A percentile compares a stretch with the other conserved stretches of the same genome.
These are phyloP conservation scores for Kurtzmaniella cleridarum DNA, from an alignment of 805 yeast genomes.

Conservation along the genomic window DNA sequence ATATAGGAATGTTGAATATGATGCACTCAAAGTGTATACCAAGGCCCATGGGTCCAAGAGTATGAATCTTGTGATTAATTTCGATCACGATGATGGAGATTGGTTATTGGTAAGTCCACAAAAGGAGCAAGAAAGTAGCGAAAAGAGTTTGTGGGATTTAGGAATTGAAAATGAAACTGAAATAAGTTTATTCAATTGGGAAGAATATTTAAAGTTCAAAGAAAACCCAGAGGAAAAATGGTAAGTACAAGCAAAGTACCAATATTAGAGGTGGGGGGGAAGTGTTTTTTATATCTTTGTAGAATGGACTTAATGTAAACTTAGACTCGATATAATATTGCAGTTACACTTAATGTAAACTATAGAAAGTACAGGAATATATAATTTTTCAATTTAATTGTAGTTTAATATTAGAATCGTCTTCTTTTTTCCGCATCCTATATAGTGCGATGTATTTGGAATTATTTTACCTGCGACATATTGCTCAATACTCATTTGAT, in stretches of 20 bases:
- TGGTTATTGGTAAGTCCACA: conserved; percentile 45
- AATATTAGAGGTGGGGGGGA: too few relatives aligned
- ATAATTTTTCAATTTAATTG: too few relatives aligned
- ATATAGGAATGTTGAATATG: conserved; percentile 67
- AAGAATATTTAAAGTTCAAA: conserved; percentile 63
- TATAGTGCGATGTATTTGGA: too few relatives aligned
- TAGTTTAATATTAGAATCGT: too few relatives aligned
- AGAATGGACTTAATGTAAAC: background rate
- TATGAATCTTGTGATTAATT: conserved; percentile 83
- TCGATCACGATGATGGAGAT: conserved; percentile 64
- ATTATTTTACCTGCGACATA: too few relatives aligned
- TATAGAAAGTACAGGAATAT: background rate
- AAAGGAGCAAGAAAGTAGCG: conserved; percentile 8
- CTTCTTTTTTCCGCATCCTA: too few relatives aligned
- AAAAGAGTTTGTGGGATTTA: conserved; percentile 27
- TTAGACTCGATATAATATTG: background rate
- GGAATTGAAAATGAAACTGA: conserved; percentile 84
- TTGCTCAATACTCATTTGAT: too few relatives aligned
- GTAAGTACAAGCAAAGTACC: conserved; percentile 33
- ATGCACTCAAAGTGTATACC: conserved; percentile 80
- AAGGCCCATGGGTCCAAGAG: conserved; percentile 95
- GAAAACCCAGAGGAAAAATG: conserved; percentile 88
- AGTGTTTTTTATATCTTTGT: too few relatives aligned
- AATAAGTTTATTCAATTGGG: conserved; percentile 69
- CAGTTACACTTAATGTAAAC: background rate